A percentile compares a stretch with the other conserved stretches of the same genome.
Conservation (phyloP, 768 basidiomycete genomes). For the Boletus pseudopeckii region DNA sequence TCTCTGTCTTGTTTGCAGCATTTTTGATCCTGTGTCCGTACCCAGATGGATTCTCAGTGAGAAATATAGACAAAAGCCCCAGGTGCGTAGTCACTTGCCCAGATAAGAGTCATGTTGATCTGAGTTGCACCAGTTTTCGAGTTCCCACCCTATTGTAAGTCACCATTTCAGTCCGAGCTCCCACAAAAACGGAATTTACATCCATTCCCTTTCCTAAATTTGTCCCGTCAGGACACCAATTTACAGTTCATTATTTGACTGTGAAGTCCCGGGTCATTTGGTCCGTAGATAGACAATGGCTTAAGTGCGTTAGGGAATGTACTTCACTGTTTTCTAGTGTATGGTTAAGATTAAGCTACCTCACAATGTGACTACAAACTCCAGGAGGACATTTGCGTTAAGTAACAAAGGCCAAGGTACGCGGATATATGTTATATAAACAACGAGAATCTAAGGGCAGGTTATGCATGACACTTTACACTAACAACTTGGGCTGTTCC, state of each 20-base stretch:
- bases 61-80: slow-evolving; percentile 58
- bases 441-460: not conserved
- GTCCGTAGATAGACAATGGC: not conserved
- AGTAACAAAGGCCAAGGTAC: not conserved
- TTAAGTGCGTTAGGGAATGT: not conserved
- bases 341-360: not conserved
- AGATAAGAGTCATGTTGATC: slow-evolving; percentile 5
- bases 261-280: not conserved
- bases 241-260: slow-evolving; percentile 30
- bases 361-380: not conserved
- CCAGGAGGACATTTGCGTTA: not conserved
- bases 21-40: not conserved
- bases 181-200: not conserved
- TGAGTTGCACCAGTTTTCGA: slow-evolving; percentile 34
- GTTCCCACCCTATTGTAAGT: slow-evolving; percentile 43
- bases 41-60: slow-evolving; percentile 38
- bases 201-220: not conserved
- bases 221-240: slow-evolving; percentile 24
- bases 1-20: not conserved
- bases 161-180: not conserved
- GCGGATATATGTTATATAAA: not conserved
- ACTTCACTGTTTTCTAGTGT: not conserved
- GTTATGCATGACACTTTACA: slow-evolving; percentile 41
- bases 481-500: slow-evolving; percentile 48
- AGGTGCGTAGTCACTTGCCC: slow-evolving; percentile 25